Conservation (phyloP, 495 filamentous ascomycete genomes). For the Lasiosphaeriaceae sp. region DNA sequence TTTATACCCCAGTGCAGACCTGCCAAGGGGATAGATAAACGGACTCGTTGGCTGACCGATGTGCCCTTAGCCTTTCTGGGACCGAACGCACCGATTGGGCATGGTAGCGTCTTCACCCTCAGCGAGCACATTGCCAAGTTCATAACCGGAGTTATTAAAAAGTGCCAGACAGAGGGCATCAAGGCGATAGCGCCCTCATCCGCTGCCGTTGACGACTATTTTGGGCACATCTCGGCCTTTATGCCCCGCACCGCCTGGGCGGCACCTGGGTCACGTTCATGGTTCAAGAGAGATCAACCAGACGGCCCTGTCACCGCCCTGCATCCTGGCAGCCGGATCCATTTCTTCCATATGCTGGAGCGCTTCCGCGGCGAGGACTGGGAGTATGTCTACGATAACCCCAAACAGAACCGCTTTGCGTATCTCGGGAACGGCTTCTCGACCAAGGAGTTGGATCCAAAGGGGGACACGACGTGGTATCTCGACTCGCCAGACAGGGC, state of each 20-base stretch:
- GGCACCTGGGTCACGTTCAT: slow-evolving; percentile 33
- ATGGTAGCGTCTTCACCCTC: slow-evolving; percentile 46
- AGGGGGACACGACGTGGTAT: slow-evolving; percentile 42
- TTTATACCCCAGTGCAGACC: background rate
- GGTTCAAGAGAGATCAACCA: slow-evolving; percentile 44
- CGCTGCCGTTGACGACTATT: slow-evolving; percentile 43
- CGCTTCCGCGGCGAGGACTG: slow-evolving; percentile 48
- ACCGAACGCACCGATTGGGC: slow-evolving; percentile 47
- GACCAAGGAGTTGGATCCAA: slow-evolving; percentile 34
- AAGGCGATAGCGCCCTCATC: slow-evolving; percentile 34
- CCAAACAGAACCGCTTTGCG: slow-evolving; percentile 35
- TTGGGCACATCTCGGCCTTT: slow-evolving; percentile 40
- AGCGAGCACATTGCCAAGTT: slow-evolving; percentile 46
- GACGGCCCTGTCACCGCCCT: slow-evolving; percentile 47
- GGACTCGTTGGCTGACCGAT: slow-evolving; percentile 14
- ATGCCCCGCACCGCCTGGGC: slow-evolving; percentile 49
- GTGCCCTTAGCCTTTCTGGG: slow-evolving; percentile 37
- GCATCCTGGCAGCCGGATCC: slow-evolving; percentile 47
- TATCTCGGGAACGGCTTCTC: slow-evolving; percentile 51
- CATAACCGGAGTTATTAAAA: slow-evolving; percentile 39
- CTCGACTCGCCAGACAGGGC: slow-evolving; percentile 24
- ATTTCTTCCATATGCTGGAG: slow-evolving; percentile 51
- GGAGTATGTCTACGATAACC: slow-evolving; percentile 38
- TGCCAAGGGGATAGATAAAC: background rate
- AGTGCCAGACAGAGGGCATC: slow-evolving; percentile 44